Percentiles rank a stretch among this genome's conserved stretches.
phyloP scores from a whole-genome alignment of 495 filamentous ascomycete species.

The Neurospora tetraspora region DNA sequence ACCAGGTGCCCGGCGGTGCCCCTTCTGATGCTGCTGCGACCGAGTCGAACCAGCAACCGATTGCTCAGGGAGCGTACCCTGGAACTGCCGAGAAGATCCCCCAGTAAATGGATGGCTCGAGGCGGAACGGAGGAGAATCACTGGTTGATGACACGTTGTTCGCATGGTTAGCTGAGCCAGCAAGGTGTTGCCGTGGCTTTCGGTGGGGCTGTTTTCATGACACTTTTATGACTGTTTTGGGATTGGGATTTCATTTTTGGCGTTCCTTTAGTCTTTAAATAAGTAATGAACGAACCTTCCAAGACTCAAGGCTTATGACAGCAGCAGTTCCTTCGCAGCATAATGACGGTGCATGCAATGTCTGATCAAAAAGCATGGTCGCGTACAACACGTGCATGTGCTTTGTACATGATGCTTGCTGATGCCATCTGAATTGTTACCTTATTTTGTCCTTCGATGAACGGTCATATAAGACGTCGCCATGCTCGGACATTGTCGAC shows the following conservation, averaged over 20 bases:
- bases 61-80: not conserved
- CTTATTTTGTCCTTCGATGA: not conserved
- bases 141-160: not conserved
- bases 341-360: not conserved
- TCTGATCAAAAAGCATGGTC: not conserved
- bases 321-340: not conserved
- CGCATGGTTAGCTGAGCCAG: not conserved
- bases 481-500: not conserved
- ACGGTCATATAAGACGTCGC: not conserved
- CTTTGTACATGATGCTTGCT: not conserved
- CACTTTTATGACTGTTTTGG: not conserved
- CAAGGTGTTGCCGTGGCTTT: not conserved
- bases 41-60: conserved; percentile 5
- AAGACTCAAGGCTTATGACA: not conserved
- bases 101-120: not conserved
- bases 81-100: not conserved
- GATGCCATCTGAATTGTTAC: not conserved
- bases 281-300: not conserved
- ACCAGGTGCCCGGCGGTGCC: conserved; percentile 8
- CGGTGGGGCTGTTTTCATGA: not conserved
- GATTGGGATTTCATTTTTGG: not conserved
- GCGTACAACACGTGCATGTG: not conserved
- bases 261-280: not conserved
- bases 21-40: conserved; percentile 3
- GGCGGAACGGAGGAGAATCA: not conserved